These are phyloP conservation scores for Lasiodiplodia citricola DNA, from an alignment of 2,329 filamentous ascomycete species.

Conservation along the genomic window DNA sequence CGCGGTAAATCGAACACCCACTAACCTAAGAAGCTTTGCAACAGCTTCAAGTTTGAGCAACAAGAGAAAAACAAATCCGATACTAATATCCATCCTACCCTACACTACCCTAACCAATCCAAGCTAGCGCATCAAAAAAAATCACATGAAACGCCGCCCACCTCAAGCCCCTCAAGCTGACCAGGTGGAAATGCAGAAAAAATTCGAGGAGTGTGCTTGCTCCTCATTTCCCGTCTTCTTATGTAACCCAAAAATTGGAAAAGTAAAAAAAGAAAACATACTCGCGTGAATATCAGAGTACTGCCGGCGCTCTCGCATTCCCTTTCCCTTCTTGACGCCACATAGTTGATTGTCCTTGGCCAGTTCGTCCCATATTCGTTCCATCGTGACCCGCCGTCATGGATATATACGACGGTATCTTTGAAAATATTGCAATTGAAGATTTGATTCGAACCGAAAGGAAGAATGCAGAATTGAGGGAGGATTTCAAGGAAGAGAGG, in stretches of 20 bases:
- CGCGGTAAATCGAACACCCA: too few species aligned
- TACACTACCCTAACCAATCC: background rate
- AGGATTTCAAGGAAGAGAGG: background rate
- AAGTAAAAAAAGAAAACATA: background rate
- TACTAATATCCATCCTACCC: background rate
- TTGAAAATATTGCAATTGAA: background rate
- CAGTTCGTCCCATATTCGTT: background rate
- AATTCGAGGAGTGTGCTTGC: background rate
- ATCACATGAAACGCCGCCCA: background rate
- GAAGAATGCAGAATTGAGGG: background rate
- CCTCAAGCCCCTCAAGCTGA: background rate
- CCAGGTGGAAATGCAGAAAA: slow-evolving; percentile 9
- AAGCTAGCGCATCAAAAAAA: background rate
- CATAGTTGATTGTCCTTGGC: background rate
- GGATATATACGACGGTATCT: background rate
- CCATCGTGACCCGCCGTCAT: background rate
- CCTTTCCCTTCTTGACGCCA: background rate
- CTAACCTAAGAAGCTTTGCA: background rate
- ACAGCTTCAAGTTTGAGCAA: background rate
- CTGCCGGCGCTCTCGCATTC: background rate
- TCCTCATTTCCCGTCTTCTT: background rate
- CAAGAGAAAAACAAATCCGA: background rate
- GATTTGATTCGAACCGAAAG: background rate
- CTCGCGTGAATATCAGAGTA: background rate
- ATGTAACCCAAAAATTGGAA: background rate